A percentile compares a stretch with the other conserved stretches of the same genome.
phyloP scores from a whole-genome alignment of 768 basidiomycete species.

The Candolleomyces aberdarensis region DNA sequence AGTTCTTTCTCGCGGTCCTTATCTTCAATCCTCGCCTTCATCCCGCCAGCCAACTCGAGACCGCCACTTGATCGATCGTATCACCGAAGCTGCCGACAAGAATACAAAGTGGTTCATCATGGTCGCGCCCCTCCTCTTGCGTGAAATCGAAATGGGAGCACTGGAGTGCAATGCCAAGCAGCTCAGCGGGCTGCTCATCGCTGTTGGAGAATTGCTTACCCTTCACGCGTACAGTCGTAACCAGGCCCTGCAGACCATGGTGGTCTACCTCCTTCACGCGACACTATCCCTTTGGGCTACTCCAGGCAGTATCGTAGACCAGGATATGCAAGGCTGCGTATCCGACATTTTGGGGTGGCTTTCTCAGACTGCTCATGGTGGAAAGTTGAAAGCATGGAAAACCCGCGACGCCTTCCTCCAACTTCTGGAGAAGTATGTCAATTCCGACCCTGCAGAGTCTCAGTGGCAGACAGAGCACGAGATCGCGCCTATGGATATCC shows the following conservation, averaged over 20 bases:
- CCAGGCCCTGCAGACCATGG: conserved; percentile 49
- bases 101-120: conserved; percentile 53
- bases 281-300: conserved; percentile 60
- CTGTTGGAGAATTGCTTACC: conserved; percentile 49
- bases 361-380: conserved; percentile 14
- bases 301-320: conserved; percentile 45
- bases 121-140: conserved; percentile 54
- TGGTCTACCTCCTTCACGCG: conserved; percentile 60
- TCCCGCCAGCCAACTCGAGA: conserved; percentile 61
- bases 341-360: conserved; percentile 68
- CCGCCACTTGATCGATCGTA: conserved; percentile 52
- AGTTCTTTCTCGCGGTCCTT: conserved; percentile 61
- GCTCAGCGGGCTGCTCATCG: conserved; percentile 51
- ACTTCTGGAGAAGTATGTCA: conserved; percentile 67
- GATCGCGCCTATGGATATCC: not conserved
- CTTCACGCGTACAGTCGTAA: conserved; percentile 55
- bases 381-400: not conserved
- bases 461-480: not conserved
- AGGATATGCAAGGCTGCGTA: conserved; percentile 89
- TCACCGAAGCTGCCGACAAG: conserved; percentile 41
- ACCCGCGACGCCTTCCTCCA: conserved; percentile 59
- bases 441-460: conserved; percentile 48
- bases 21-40: conserved; percentile 54
- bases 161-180: conserved; percentile 50
- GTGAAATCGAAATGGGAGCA: conserved; percentile 50